Percentiles rank a stretch among this genome's conserved stretches.
Conservation (phyloP, 257 asterid species). For the Ilex aquifolium region DNA sequence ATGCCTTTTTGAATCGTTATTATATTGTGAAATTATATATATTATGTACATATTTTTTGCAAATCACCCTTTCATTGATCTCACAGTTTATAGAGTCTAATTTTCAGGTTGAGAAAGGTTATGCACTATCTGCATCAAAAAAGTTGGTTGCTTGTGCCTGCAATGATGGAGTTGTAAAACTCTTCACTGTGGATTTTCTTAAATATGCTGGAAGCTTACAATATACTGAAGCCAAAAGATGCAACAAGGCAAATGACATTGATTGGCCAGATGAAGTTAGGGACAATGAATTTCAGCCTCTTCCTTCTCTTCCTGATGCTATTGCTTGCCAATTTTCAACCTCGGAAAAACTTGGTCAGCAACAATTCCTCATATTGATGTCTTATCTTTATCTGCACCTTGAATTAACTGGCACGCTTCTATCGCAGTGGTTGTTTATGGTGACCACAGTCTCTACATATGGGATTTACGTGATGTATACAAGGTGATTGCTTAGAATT, state of each 20-base stretch:
- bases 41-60: neutral
- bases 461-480: conserved; percentile 48
- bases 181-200: conserved; percentile 37
- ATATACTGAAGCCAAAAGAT: conserved; percentile 39
- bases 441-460: conserved; percentile 52
- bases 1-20: too few species aligned
- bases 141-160: conserved; percentile 70
- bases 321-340: conserved; percentile 70
- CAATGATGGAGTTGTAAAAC: conserved; percentile 56
- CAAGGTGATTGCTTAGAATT: conserved; percentile 29
- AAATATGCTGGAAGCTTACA: conserved; percentile 43
- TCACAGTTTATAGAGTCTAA: conserved; percentile 8
- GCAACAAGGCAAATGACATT: conserved; percentile 24
- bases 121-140: conserved; percentile 50
- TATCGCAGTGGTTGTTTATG: conserved; percentile 63
- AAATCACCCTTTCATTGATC: conserved; percentile 1
- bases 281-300: conserved; percentile 22
- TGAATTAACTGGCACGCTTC: conserved; percentile 20
- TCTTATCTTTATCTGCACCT: conserved; percentile 11
- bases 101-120: conserved; percentile 62
- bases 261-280: conserved; percentile 17
- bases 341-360: conserved; percentile 57
- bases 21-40: too few species aligned
- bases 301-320: conserved; percentile 51
- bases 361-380: conserved; percentile 9